These are phyloP conservation scores for Pseudogymnoascus sp. DNA, from an alignment of 2,329 filamentous ascomycete species.

Conservation along the genomic window DNA sequence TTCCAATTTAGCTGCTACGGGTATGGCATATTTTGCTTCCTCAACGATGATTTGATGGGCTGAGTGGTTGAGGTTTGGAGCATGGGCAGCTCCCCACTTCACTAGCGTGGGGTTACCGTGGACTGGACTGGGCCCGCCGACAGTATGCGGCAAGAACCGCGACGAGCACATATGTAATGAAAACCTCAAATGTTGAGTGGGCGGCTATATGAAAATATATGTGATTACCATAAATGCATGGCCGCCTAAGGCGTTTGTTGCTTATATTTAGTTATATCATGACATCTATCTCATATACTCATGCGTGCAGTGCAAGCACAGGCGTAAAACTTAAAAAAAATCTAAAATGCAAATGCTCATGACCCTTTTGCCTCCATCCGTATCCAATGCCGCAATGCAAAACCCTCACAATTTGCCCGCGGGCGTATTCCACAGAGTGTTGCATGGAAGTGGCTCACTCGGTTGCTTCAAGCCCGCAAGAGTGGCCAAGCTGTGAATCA, in stretches of 20 bases:
- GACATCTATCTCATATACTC: conserved; percentile 11
- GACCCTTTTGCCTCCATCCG: conserved; percentile 3
- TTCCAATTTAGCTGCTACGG: background rate
- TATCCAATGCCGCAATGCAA: conserved; percentile 5
- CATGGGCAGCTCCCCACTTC: conserved; percentile 5
- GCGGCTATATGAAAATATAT: background rate
- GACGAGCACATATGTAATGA: conserved; percentile 2
- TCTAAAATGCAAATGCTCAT: conserved; percentile 12
- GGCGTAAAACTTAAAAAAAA: background rate
- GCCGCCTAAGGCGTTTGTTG: conserved; percentile 2
- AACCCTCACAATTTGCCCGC: conserved; percentile 13
- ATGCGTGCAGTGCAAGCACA: conserved; percentile 5
- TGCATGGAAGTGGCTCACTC: background rate
- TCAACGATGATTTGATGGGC: conserved; percentile 6
- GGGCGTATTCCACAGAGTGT: conserved; percentile 22
- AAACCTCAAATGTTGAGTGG: background rate
- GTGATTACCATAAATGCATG: conserved; percentile 7
- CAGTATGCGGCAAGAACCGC: conserved; percentile 4
- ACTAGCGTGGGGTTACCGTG: background rate
- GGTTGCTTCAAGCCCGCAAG: conserved; percentile 31
- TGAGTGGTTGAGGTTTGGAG: background rate
- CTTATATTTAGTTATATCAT: conserved; percentile 11
- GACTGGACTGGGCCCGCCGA: background rate
- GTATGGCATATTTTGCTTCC: background rate
- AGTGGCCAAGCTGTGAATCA: conserved; percentile 63